Percentiles rank a stretch among this genome's conserved stretches.
These are phyloP conservation scores for Baeospora myosura DNA, from an alignment of 1,284 basidiomycete species.

Conservation along the genomic window DNA sequence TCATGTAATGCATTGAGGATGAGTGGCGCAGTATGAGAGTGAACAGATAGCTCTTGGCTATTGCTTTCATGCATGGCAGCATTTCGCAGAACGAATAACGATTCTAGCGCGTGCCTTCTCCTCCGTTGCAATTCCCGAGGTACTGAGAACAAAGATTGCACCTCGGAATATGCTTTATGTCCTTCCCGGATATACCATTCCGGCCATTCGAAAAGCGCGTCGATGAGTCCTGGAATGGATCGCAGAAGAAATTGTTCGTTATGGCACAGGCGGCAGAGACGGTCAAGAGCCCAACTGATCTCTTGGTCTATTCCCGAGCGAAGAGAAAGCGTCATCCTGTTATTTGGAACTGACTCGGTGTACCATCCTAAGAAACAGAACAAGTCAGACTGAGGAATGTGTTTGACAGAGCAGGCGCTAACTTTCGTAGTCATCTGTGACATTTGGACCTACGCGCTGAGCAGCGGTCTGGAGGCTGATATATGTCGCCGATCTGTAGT, in stretches of 20 bases:
- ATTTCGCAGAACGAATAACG: slow-evolving; percentile 71
- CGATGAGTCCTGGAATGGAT: slow-evolving; percentile 65
- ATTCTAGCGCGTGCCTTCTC: slow-evolving; percentile 64
- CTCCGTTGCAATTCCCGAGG: slow-evolving; percentile 42
- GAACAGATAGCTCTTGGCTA: slow-evolving; percentile 47
- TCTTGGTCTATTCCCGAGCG: slow-evolving; percentile 71
- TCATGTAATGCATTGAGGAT: slow-evolving; percentile 51
- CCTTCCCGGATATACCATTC: slow-evolving; percentile 64
- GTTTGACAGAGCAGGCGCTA: slow-evolving; percentile 18
- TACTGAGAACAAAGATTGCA: slow-evolving; percentile 45
- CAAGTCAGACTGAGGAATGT: slow-evolving; percentile 1
- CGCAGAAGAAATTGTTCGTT: slow-evolving; percentile 68
- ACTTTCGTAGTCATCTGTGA: slow-evolving; percentile 74
- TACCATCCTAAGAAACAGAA: slow-evolving; percentile 61
- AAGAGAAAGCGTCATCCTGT: slow-evolving; percentile 76
- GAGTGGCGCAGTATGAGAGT: slow-evolving; percentile 52
- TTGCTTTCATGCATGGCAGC: slow-evolving; percentile 63
- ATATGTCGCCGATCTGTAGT: background rate
- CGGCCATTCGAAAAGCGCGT: slow-evolving; percentile 76
- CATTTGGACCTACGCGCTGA: slow-evolving; percentile 28
- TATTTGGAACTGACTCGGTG: slow-evolving; percentile 61
- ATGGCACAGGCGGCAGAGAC: slow-evolving; percentile 66
- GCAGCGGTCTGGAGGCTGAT: background rate
- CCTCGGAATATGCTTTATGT: slow-evolving; percentile 33
- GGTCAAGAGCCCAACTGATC: slow-evolving; percentile 74